Conservation (phyloP, 1,139 yeast genomes). For the Meyerozyma guilliermondii region DNA sequence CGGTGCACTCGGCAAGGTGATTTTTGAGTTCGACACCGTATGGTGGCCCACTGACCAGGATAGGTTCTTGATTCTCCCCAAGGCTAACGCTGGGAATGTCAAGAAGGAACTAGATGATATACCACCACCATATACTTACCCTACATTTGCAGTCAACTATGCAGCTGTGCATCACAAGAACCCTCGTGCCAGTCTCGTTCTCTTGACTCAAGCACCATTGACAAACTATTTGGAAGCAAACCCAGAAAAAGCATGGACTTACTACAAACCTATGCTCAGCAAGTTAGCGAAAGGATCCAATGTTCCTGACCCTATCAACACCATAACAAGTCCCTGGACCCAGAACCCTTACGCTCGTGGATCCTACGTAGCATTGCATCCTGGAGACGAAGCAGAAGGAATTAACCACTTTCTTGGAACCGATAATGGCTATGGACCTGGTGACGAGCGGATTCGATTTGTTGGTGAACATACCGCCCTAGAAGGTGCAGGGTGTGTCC, state of each 20-base stretch:
- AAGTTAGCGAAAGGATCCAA: slow-evolving; percentile 15
- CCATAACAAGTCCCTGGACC: slow-evolving; percentile 65
- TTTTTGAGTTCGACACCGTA: slow-evolving; percentile 60
- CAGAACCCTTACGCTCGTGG: slow-evolving; percentile 65
- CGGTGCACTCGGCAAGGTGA: slow-evolving; percentile 73
- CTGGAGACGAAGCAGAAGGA: slow-evolving; percentile 66
- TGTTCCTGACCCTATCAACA: slow-evolving; percentile 44
- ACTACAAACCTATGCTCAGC: slow-evolving; percentile 31
- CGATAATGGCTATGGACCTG: slow-evolving; percentile 44
- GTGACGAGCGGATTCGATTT: slow-evolving; percentile 49
- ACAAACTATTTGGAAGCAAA: slow-evolving; percentile 46
- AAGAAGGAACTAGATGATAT: slow-evolving; percentile 4
- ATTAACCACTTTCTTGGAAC: slow-evolving; percentile 48
- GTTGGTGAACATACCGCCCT: slow-evolving; percentile 81
- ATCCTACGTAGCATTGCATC: slow-evolving; percentile 64
- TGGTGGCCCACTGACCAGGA: slow-evolving; percentile 64
- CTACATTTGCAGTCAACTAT: slow-evolving; percentile 27
- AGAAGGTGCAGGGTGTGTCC: slow-evolving; percentile 83
- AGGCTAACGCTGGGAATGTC: slow-evolving; percentile 11
- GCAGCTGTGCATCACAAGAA: slow-evolving; percentile 17
- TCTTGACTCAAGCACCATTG: slow-evolving; percentile 65
- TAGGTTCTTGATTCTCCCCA: slow-evolving; percentile 45
- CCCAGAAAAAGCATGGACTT: slow-evolving; percentile 36
- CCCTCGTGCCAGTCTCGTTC: slow-evolving; percentile 51
- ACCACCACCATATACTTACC: slow-evolving; percentile 28